A percentile compares a stretch with the other conserved stretches of the same genome.
These are phyloP conservation scores for Aristolochia fimbriata DNA, from an alignment of 164 flowering plant species.

Conservation along the genomic window DNA sequence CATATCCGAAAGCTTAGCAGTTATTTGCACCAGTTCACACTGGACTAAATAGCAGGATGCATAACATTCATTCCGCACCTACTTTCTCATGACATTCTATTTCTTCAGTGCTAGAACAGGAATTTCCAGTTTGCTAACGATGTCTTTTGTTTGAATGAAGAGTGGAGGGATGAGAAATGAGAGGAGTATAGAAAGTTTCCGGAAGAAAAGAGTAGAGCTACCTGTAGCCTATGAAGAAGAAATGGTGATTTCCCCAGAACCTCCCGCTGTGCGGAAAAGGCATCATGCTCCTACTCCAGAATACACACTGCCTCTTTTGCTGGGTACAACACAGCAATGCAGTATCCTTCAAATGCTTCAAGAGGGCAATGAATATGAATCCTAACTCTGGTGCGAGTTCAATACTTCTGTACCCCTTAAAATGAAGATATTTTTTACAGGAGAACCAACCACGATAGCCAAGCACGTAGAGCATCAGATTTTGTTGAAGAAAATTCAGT, in stretches of 20 bases:
- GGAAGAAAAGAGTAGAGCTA: slow-evolving; percentile 32
- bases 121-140: background rate
- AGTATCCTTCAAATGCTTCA: slow-evolving; percentile 16
- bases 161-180: slow-evolving; percentile 26
- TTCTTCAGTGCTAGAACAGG: background rate
- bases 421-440: too few species aligned
- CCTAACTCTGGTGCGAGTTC: background rate
- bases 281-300: slow-evolving; percentile 26
- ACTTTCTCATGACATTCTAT: background rate
- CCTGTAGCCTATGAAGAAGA: slow-evolving; percentile 16
- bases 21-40: too few species aligned
- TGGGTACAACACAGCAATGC: too few species aligned
- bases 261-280: slow-evolving; percentile 38
- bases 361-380: slow-evolving; percentile 12
- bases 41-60: too few species aligned
- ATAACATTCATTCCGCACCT: background rate
- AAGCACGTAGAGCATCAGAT: too few species aligned
- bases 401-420: too few species aligned
- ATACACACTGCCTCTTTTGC: too few species aligned
- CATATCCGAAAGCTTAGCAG: too few species aligned
- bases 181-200: slow-evolving; percentile 16
- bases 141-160: slow-evolving; percentile 10
- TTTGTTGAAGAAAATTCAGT: too few species aligned
- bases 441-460: too few species aligned
- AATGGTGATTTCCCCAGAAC: slow-evolving; percentile 11